Evolutionary conservation across 192 early-diverging fungal species (phyloP), one percentile per base, ranked within the genome.

Genomic region (Pilaira anomala): DNA sequence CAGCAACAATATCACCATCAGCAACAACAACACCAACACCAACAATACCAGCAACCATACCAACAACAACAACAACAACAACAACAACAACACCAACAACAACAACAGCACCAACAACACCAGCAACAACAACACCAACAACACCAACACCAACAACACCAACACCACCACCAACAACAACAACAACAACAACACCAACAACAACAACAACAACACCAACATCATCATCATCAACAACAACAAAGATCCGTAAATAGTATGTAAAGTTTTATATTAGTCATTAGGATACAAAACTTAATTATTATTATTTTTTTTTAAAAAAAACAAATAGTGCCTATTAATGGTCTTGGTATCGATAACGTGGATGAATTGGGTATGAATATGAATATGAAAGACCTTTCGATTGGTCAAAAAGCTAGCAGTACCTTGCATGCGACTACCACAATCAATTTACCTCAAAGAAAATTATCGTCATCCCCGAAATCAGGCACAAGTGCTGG

Each of bases 391-490:
- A 68, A 68, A 14, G 67, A 62, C 11, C 41, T 68, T 0, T 68
- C 66, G 18, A 26, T 62, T 18, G 60, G 60, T 7, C 51, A 62
- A 13, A 54, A 56, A 16, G 41, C 52, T 29, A 9, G 7, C 11
- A 36, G 7, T 36, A 36, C 33, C 33, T 36, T 46, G 18, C 44
- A 46, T 19, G 16, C 42, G 25, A 26, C 52, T 9, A 14, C 53
- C 16, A 33, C 50, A 13, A 48, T 48, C 7, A 24, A 62, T 14
- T 24, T 46, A n/a, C 49, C 53, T 13, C 13, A 53, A 36, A 60
- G 60, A 40, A 72, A 72, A 46, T 60, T 57, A 56, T 54, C 8
- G 9, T 40, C 67, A 33, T 62, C 67, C 2, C 60, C 67, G 6
- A 68, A 33, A 19, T 68, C 67, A 8, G 66, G 66, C 8, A 60